These are phyloP conservation scores for Pyrrhoderma noxium DNA, from an alignment of 1,284 basidiomycete genomes.

Conservation along the genomic window DNA sequence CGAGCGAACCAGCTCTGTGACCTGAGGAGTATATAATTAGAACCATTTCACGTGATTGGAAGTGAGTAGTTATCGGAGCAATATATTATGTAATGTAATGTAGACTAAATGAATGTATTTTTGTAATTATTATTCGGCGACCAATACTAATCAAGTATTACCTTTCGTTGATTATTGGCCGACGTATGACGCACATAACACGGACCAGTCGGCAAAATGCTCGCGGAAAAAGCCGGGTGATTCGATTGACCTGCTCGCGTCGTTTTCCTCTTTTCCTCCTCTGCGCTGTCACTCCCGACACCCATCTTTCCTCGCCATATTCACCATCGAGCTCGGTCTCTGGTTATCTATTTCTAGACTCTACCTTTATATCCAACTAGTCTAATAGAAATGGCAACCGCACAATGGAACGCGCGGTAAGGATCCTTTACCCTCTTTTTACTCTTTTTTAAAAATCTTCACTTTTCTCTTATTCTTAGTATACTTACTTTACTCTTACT, in stretches of 20 bases:
- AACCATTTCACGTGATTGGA: too few relatives aligned
- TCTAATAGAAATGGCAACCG: slow-evolving; percentile 23
- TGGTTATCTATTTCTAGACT: slow-evolving; percentile 1
- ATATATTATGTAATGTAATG: background rate
- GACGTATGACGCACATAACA: background rate
- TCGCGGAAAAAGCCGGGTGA: background rate
- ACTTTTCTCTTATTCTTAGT: slow-evolving; percentile 13
- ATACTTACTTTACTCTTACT: slow-evolving; percentile 7
- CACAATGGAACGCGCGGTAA: slow-evolving; percentile 69
- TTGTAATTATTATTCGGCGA: too few relatives aligned
- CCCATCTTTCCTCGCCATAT: background rate
- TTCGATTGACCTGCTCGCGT: background rate
- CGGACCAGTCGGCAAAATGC: slow-evolving; percentile 1
- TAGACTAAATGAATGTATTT: too few relatives aligned
- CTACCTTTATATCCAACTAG: slow-evolving; percentile 6
- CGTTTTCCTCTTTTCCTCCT: background rate
- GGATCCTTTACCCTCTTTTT: slow-evolving; percentile 15
- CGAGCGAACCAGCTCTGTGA: slow-evolving; percentile 5
- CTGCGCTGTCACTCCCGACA: slow-evolving; percentile 11
- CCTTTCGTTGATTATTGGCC: background rate
- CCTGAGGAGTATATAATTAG: too few relatives aligned
- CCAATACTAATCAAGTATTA: too few relatives aligned
- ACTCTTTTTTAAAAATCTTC: slow-evolving; percentile 14
- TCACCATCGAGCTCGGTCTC: slow-evolving; percentile 11
- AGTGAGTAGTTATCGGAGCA: too few relatives aligned